phyloP scores from a whole-genome alignment of 176 grass and related monocot species.

The Neostapfia colusana region DNA sequence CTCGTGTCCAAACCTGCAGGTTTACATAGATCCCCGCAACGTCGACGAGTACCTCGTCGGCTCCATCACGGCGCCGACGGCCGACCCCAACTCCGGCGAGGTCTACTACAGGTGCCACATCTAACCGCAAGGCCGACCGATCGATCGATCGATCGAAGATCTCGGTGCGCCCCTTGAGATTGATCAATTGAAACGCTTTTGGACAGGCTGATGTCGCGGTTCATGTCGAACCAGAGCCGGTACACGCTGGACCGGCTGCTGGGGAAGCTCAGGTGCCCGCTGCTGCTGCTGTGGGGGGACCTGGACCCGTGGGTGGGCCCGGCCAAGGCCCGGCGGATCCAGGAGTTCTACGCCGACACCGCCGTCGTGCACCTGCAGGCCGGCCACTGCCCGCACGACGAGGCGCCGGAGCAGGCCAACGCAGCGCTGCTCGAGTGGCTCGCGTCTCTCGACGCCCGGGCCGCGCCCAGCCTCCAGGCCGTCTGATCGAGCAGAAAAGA shows the following conservation, averaged over 20 bases:
- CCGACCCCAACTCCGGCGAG: conserved; percentile 86
- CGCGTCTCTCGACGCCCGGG: conserved; percentile 39
- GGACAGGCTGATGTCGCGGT: conserved; percentile 72
- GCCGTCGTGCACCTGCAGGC: conserved; percentile 78
- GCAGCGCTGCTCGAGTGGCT: conserved; percentile 79
- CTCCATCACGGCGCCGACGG: conserved; percentile 77
- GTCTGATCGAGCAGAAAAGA: conserved; percentile 44
- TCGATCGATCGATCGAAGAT: no score
- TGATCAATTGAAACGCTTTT: background rate
- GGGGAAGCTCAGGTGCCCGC: conserved; percentile 67
- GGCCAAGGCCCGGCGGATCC: conserved; percentile 66
- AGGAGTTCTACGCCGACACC: conserved; percentile 78
- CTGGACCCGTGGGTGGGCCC: conserved; percentile 89
- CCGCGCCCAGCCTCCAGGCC: conserved; percentile 45
- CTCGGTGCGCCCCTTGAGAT: background rate
- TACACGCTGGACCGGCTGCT: conserved; percentile 81
- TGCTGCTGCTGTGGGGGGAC: conserved; percentile 91
- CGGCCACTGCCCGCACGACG: conserved; percentile 90
- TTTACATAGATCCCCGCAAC: conserved; percentile 71
- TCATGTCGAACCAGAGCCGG: conserved; percentile 90
- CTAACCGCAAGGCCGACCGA: no score
- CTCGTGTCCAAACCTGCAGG: conserved; percentile 35
- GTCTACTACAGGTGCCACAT: conserved; percentile 63
- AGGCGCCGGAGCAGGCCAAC: conserved; percentile 83
- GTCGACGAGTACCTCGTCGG: conserved; percentile 82